Evolutionary conservation across 2,329 filamentous ascomycete genomes (phyloP).

Genomic region (Fusarium praegraminearum): DNA sequence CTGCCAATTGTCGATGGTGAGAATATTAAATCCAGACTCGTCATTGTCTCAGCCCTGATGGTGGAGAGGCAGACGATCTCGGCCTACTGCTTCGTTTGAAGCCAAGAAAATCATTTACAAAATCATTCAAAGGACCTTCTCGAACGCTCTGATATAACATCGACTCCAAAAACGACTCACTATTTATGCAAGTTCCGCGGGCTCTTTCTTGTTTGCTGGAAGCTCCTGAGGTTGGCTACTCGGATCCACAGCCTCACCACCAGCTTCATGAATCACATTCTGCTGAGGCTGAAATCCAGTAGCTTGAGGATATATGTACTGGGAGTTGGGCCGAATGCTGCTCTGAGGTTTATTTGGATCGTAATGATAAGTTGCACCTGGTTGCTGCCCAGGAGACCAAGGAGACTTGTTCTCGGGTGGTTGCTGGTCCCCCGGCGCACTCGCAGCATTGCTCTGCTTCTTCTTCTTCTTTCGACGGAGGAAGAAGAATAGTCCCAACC

Average conservation of each 20-base stretch:
- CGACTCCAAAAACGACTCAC: neutral
- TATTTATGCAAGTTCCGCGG: conserved; percentile 17
- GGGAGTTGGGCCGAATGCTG: neutral
- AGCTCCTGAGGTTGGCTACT: conserved; percentile 28
- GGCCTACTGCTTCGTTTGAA: neutral
- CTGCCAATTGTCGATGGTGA: neutral
- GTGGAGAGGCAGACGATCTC: neutral
- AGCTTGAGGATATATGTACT: neutral
- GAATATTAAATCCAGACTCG: neutral
- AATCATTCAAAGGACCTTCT: neutral
- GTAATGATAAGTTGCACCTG: neutral
- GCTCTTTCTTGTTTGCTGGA: conserved; percentile 1
- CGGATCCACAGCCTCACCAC: conserved; percentile 6
- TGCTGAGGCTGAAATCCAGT: neutral
- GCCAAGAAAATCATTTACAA: neutral
- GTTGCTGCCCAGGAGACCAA: conserved; percentile 10
- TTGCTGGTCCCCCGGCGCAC: conserved; percentile 1
- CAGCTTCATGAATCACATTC: conserved; percentile 21
- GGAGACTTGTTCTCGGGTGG: neutral
- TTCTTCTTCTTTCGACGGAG: conserved; percentile 22
- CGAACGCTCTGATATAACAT: neutral
- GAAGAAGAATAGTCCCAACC: conserved; percentile 4
- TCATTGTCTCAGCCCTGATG: conserved; percentile 16
- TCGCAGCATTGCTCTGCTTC: conserved; percentile 9
- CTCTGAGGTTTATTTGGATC: conserved; percentile 2